These are phyloP conservation scores for Mallotus japonicus DNA, from an alignment of 441 rosid genomes.

Conservation along the genomic window DNA sequence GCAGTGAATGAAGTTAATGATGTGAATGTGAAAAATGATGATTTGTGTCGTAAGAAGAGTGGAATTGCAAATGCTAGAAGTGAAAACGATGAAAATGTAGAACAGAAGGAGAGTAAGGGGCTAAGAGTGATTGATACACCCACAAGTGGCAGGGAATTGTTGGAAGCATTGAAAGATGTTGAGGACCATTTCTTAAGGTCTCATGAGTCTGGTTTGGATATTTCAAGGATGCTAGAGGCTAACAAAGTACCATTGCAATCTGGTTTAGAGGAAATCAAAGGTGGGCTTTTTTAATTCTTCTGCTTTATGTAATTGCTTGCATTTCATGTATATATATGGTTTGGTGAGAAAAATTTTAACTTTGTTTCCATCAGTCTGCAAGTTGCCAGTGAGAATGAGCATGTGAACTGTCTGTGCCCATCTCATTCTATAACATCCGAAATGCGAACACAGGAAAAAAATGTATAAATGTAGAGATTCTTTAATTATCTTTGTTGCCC, in stretches of 20 bases:
- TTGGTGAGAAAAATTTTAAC: background rate
- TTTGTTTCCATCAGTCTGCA: background rate
- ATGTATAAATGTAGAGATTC: too few species aligned
- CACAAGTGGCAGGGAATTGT: conserved; percentile 41
- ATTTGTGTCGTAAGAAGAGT: conserved; percentile 22
- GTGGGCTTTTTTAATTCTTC: conserved; percentile 19
- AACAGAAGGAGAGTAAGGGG: conserved; percentile 23
- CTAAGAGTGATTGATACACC: conserved; percentile 34
- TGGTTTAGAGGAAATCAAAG: conserved; percentile 48
- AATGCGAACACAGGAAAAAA: background rate
- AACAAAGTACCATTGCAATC: conserved; percentile 43
- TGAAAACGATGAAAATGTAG: conserved; percentile 21
- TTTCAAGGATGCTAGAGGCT: conserved; percentile 59
- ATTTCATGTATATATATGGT: conserved; percentile 3
- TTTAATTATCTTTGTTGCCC: too few species aligned
- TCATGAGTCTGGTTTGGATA: conserved; percentile 53
- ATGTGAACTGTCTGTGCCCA: background rate
- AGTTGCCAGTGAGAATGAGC: background rate
- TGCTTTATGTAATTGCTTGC: background rate
- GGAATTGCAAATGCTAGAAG: conserved; percentile 19
- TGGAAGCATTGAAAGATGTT: conserved; percentile 55
- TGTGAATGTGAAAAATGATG: conserved; percentile 17
- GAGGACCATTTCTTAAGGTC: conserved; percentile 54
- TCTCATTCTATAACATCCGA: background rate
- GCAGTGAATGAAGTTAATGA: conserved; percentile 22